Evolutionary conservation across 192 early-diverging fungal species (phyloP), one percentile per base, ranked within the genome.

Genomic region (Entophlyctis luteolus): DNA sequence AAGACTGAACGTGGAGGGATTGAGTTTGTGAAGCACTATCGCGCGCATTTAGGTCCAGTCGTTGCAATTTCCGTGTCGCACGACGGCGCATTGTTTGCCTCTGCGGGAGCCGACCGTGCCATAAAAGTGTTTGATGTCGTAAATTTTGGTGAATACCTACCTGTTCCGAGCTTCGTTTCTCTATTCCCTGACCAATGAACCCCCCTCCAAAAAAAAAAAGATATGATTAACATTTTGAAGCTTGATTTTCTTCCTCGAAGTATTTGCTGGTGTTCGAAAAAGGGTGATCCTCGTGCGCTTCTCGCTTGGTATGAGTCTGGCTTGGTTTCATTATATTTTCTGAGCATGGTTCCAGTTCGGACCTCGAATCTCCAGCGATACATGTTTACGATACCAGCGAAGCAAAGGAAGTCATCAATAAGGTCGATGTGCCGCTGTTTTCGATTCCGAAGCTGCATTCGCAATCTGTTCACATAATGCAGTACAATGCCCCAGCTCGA

Each of bases 21-120:
- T 45, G 97, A 99, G 75, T 99, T 99, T 83, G 95, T 97, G 34
- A 99, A 99, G 77, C 94, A 96, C 72, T 99, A 91, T 73, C 81
- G 92, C 4, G 86, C 95, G 0, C 95, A 98, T 75, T 50, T 96
- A 8, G 87, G 86, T 62, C 79, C 81, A n/a, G 79, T 86, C 54
- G 75, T 83, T 2, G 71, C 67, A 28, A 67, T 78, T 42, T 70
- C 72, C 22, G 55, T 71, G 5, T 78, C 71, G 20, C 66, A 75
- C 31, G 95, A 99, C 58, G 89, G 92, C 0, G 75, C 83, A 53
- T 52, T 94, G 33, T 80, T 96, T 60, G 94, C 92, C 0, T 94
- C 93, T 0, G 81, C 87, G 28, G 85, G 88, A 0, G 85, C 82
- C 8, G 94, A 98, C 75, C 91, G 89, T 70, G 81, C 84, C 3